Evolutionary conservation across 2,329 filamentous ascomycete species (phyloP), one percentile per base, ranked within the genome.

Genomic region (Chaetothyriales sp.): DNA sequence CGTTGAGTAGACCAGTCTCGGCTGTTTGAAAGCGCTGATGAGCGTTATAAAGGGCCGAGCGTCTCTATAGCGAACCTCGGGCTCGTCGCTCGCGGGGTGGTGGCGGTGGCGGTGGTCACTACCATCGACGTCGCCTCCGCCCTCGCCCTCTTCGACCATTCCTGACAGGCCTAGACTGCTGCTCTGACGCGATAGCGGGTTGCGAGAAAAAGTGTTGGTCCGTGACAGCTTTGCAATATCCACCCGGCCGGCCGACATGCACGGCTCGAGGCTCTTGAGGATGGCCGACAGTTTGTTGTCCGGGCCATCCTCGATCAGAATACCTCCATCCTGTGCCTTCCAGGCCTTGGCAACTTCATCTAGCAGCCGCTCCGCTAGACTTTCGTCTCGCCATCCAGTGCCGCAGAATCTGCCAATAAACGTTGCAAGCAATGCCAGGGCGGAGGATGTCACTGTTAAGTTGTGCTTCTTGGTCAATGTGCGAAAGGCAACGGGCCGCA

Each of bases 381-480:
- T 90, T 65, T 94, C 88, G 70, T 96, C 89, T 61, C 90, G 80
- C 92, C 92, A 98, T 81, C 82, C 87, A 51, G 89, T 89, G 32
- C 92, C 92, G 65, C 92, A 98, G 66, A 95, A 84, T 59, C 86
- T 83, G 9, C 92, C 93, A 49, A 98, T 84, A 65, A 98, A 98
- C 1, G 79, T 76, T 18, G 92, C 89, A 28, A 98, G 75, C 46
- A 85, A 79, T 65, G 90, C 82, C 4, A 98, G 72, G 0, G 92
- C 87, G 0, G 88, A 80, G 0, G 90, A 92, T 6, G 86, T 89
- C 49, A 98, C 78, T 0, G 89, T 96, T 51, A 98, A 73, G 60
- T 90, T 93, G 69, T 98, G 87, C 64, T 96, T 98, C 68, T 95
- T 95, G 1, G 92, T 98, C 59, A 98, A 94, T 0, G 86, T 93